Evolutionary conservation across 2,329 filamentous ascomycete species (phyloP).

Genomic region (Botrytis porri): DNA sequence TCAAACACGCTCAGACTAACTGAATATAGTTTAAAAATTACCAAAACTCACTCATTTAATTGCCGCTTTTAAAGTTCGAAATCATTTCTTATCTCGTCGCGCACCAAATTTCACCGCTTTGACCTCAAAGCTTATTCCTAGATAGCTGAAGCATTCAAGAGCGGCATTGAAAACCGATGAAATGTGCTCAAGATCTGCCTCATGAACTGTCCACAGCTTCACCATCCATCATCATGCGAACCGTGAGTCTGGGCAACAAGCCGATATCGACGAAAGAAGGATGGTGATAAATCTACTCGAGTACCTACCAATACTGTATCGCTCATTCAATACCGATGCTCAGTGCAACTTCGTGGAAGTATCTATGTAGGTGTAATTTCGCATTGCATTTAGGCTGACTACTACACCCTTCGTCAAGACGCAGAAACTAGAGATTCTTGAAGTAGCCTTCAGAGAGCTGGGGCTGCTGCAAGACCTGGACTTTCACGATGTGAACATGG

Average conservation of each 20-base stretch:
- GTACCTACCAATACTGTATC: not conserved
- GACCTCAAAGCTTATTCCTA: not conserved
- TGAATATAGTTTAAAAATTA: not conserved
- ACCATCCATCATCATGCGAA: not conserved
- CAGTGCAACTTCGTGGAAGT: not conserved
- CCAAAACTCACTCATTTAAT: not conserved
- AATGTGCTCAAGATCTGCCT: not conserved
- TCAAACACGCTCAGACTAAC: conserved; percentile 21
- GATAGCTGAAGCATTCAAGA: not conserved
- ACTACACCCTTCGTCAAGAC: no score
- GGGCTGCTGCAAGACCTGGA: no score
- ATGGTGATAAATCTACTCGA: not conserved
- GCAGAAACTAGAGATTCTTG: not conserved
- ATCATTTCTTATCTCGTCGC: not conserved
- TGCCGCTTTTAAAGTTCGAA: not conserved
- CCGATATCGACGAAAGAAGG: not conserved
- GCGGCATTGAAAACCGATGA: not conserved
- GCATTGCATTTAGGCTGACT: not conserved
- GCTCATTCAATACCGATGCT: not conserved
- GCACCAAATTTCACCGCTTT: rapidly evolving
- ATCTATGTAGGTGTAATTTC: not conserved
- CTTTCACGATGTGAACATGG: not conserved
- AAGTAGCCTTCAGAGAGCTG: not conserved
- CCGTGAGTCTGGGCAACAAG: not conserved
- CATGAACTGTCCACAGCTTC: not conserved